A percentile compares a stretch with the other conserved stretches of the same genome.
phyloP scores from a whole-genome alignment of 306 rosid genomes.

The Malus sieversii region DNA sequence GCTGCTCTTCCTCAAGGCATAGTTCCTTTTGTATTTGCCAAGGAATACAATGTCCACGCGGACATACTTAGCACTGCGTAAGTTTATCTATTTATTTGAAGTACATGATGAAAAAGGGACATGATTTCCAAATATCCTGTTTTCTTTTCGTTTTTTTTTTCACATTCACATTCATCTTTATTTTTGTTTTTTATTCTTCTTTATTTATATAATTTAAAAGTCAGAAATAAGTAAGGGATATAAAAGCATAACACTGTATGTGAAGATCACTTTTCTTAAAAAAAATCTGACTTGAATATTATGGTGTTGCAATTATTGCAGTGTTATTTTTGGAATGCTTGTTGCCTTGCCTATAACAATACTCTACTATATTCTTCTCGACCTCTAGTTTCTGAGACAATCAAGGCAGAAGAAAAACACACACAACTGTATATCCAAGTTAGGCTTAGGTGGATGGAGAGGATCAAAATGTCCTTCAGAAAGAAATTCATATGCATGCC shows the following conservation, averaged over 20 bases:
- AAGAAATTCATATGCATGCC: constrained; percentile 23
- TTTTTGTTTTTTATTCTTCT: too few relatives aligned
- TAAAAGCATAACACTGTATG: background rate
- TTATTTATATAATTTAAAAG: too few relatives aligned
- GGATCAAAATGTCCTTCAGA: background rate
- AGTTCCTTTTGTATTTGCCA: constrained; percentile 89
- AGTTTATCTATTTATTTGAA: constrained; percentile 13
- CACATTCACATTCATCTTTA: too few relatives aligned
- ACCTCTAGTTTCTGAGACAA: constrained; percentile 36
- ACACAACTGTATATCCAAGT: constrained; percentile 25
- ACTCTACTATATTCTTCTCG: constrained; percentile 72
- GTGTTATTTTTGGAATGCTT: constrained; percentile 87
- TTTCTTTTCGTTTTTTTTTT: too few relatives aligned
- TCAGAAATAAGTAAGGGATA: too few relatives aligned
- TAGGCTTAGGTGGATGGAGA: constrained; percentile 23
- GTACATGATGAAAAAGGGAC: background rate
- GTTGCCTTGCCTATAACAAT: constrained; percentile 78
- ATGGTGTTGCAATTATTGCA: constrained; percentile 24
- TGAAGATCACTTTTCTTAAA: background rate
- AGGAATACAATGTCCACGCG: constrained; percentile 83
- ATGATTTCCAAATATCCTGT: too few relatives aligned
- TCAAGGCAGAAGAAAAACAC: constrained; percentile 1
- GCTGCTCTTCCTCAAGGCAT: constrained; percentile 97
- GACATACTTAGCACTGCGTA: constrained; percentile 93
- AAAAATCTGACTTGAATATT: background rate